These are phyloP conservation scores for Sporothrix inflata DNA, from an alignment of 2,329 filamentous ascomycete species.

Conservation along the genomic window DNA sequence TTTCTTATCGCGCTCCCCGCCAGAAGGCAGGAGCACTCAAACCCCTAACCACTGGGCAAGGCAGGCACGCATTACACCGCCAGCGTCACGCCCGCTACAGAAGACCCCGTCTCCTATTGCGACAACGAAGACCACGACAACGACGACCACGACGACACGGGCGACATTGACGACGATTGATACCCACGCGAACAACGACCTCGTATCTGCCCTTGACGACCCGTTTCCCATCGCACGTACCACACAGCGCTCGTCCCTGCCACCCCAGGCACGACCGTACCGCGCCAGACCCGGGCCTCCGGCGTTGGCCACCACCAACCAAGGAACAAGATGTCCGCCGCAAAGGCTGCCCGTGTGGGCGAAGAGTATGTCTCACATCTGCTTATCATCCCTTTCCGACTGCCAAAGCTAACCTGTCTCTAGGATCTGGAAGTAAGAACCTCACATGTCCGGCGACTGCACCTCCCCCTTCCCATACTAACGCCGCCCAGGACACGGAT, in stretches of 20 bases:
- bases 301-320: background rate
- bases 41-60: conserved; percentile 14
- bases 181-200: background rate
- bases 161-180: conserved; percentile 2
- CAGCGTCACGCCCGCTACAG: background rate
- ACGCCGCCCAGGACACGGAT: conserved; percentile 72
- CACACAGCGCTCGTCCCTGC: background rate
- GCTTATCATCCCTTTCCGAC: no score
- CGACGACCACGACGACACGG: conserved; percentile 18
- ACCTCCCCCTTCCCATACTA: background rate
- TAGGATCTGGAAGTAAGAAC: conserved; percentile 88
- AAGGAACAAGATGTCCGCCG: conserved; percentile 55
- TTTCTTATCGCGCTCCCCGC: conserved; percentile 25
- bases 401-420: conserved; percentile 21
- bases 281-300: conserved; percentile 1
- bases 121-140: conserved; percentile 2
- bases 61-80: conserved; percentile 12
- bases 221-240: background rate
- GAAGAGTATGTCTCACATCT: conserved; percentile 69
- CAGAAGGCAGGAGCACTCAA: background rate
- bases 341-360: conserved; percentile 63
- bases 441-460: background rate
- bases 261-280: background rate
- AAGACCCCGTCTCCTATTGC: background rate
- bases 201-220: background rate